Evolutionary conservation across 1,284 basidiomycete genomes (phyloP).

Genomic region (Sphagnurus paluster): DNA sequence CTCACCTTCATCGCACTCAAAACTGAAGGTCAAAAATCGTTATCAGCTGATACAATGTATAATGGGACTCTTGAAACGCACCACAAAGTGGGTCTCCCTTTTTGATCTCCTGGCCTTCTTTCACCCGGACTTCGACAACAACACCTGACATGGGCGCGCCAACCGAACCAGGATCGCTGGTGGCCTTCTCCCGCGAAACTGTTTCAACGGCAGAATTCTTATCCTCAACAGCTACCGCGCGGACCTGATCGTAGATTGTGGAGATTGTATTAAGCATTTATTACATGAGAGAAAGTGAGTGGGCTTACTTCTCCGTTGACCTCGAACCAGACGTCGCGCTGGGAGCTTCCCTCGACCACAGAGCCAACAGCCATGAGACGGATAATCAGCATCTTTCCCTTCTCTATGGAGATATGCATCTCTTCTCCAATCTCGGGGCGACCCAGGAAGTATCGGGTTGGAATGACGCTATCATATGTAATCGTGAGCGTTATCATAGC

Average conservation of each 20-base stretch:
- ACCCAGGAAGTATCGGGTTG: slow-evolving; percentile 96
- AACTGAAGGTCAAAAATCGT: slow-evolving; percentile 44
- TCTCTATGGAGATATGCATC: slow-evolving; percentile 95
- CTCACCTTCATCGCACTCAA: slow-evolving; percentile 89
- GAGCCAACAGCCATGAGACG: slow-evolving; percentile 95
- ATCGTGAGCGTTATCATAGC: slow-evolving; percentile 19
- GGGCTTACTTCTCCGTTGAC: slow-evolving; percentile 85
- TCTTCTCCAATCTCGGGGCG: slow-evolving; percentile 93
- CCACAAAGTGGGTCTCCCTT: slow-evolving; percentile 93
- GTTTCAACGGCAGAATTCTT: slow-evolving; percentile 95
- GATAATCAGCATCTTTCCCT: slow-evolving; percentile 97
- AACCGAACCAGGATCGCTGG: slow-evolving; percentile 90
- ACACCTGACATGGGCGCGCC: slow-evolving; percentile 98
- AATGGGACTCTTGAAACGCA: slow-evolving; percentile 37
- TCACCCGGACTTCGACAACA: slow-evolving; percentile 95
- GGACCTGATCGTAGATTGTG: slow-evolving; percentile 52
- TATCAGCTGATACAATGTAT: slow-evolving; percentile 19
- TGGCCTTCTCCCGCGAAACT: slow-evolving; percentile 91
- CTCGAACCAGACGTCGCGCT: slow-evolving; percentile 98
- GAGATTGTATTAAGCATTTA: slow-evolving; percentile 5
- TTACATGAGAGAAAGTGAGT: slow-evolving; percentile 4
- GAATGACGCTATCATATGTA: slow-evolving; percentile 66
- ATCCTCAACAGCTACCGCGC: slow-evolving; percentile 93
- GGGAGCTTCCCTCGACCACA: slow-evolving; percentile 87
- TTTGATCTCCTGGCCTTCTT: slow-evolving; percentile 96